phyloP scores from a whole-genome alignment of 441 rosid species.

The Lepidium campestre region DNA sequence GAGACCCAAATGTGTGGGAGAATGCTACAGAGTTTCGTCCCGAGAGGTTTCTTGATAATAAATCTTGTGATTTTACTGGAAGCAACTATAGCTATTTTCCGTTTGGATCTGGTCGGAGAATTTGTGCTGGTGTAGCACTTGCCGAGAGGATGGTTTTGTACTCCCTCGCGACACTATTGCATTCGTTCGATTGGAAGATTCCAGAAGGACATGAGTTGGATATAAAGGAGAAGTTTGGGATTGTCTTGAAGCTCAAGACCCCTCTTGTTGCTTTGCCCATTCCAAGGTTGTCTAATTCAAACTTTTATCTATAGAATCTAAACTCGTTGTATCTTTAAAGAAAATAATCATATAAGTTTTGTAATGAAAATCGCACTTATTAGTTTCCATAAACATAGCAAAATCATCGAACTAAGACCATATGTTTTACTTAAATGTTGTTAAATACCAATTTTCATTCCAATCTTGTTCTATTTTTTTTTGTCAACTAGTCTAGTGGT shows the following conservation, averaged over 20 bases:
- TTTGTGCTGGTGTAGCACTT: slow-evolving; percentile 42
- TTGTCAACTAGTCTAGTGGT: no score
- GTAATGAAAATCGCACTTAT: not conserved
- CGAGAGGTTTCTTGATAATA: slow-evolving; percentile 32
- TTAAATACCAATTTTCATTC: not conserved
- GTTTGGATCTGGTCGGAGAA: slow-evolving; percentile 52
- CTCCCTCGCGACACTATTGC: slow-evolving; percentile 36
- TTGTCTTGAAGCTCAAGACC: slow-evolving; percentile 53
- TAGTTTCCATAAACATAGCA: not conserved
- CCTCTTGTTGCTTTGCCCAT: slow-evolving; percentile 48
- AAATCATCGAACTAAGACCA: not conserved
- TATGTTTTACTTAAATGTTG: not conserved
- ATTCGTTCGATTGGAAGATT: slow-evolving; percentile 50
- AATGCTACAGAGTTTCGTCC: slow-evolving; percentile 38
- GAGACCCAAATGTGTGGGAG: slow-evolving; percentile 45
- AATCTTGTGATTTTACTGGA: slow-evolving; percentile 39
- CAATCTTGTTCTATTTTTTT: not conserved
- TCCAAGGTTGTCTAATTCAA: slow-evolving; percentile 36
- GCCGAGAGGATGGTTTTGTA: slow-evolving; percentile 53
- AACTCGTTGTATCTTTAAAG: not conserved
- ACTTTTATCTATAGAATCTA: slow-evolving; percentile 12
- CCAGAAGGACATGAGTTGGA: slow-evolving; percentile 22
- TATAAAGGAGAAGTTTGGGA: slow-evolving; percentile 59
- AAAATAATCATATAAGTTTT: not conserved
- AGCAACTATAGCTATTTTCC: slow-evolving; percentile 36